Evolutionary conservation across 2,329 filamentous ascomycete species (phyloP), one percentile per base, ranked within the genome.

Genomic region (Ceratocystis alfenasii): DNA sequence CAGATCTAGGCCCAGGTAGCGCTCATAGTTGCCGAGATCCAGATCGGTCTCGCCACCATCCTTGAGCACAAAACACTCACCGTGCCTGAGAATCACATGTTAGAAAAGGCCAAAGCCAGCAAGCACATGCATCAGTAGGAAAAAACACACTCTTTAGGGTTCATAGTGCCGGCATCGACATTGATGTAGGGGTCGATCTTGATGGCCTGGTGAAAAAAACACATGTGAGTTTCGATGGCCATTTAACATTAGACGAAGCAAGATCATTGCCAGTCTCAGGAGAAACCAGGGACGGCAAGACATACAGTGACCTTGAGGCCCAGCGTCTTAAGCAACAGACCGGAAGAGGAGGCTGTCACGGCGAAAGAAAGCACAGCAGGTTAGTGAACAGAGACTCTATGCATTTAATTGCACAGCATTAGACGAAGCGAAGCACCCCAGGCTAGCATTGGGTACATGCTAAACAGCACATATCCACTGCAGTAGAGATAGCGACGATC

Each of bases 31-130:
- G 22, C 82, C 82, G 57, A 84, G 76, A 71, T 84, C 82, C 12
- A 83, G 73, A 70, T 83, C 81, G 48, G 74, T 74, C 72, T 79
- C 88, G 70, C 88, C 88, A 69, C 89, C 89, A 72, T 94, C 90
- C 71, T 89, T 85, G 67, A 94, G 82, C 62, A 96, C 92, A 73
- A 93, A 96, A 70, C 88, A 87, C 77, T 96, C 92, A 70, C 92
- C 92, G 74, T 95, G 90, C 75, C 86, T 88, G 44, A 62, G 44
- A 41, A 63, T 30, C 44, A 48, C 50, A 65, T 30, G 28, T 50
- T 25, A 62, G 25, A 62, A 41, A 7, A 33, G n/a, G 46, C 12
- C 12, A 20, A 6, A 53, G 20, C n/a, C 36, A 62, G 55, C 25
- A 53, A 44, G 28, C 15, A 12, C 20, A 44, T 25, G 60, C 15